Base-by-base conservation (phyloP, 495 filamentous ascomycete species). In the Penicillium mononematosum region DNA sequence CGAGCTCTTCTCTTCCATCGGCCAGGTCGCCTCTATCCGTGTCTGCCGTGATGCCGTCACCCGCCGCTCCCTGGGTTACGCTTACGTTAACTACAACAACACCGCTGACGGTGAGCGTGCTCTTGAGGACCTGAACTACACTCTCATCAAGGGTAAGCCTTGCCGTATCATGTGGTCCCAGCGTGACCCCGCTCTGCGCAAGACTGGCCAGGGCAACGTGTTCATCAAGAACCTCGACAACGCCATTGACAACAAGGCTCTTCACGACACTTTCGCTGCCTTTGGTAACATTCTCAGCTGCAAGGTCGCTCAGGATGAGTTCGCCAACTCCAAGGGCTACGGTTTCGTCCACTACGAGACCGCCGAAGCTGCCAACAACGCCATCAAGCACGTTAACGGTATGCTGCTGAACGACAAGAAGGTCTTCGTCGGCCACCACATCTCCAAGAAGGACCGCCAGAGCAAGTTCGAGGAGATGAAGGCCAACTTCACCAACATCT, bases 381-480 rank as follows among this genome's bases (percentile, higher is more conserved):
- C 94, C 65, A 99, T 99, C 84, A 97, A 97, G 84, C 92, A 96
- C 72, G 94, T 99, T 69, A 98, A 99, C 75, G 95, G 95, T 67
- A 99, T 99, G 94, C 76, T 99, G 69, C 78, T 99, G 68, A 98
- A 98, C 77, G 94, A 99, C 85, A 99, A 99, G 88, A 99, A 99
- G 84, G 94, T 99, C 49, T 99, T 92, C 66, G 94, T 99, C 63
- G 94, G 94, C 55, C 92, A 97, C 76, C 94, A 99, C 79, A 96
- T 99, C 73, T 94, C 94, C 64, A 96, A 97, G 88, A 99, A 99
- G 84, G 94, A 99, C 67, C 95, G 94, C 64, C 92, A 97, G 82
- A 96, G 91, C 90, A 99, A 99, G 81, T 98, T 97, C 71, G 94
- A 99, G 81, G 94, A 99, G 83, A 99, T 99, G 93, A 98, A 98